Base-by-base conservation (phyloP, 2,329 filamentous ascomycete genomes). In the Fusarium sororula region DNA sequence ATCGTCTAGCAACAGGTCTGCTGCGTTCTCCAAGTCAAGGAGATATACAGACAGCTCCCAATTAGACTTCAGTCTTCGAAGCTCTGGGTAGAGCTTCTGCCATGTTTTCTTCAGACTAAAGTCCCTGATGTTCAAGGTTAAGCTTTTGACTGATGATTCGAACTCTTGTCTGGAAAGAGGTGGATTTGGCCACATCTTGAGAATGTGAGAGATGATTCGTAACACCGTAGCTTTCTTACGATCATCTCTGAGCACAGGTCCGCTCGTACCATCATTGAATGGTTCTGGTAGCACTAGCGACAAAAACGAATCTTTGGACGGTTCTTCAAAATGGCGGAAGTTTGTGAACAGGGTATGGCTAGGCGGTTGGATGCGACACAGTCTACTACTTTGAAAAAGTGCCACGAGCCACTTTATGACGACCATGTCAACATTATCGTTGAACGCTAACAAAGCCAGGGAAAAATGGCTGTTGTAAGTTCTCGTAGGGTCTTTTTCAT, bases 401-500 rank as follows among this genome's bases (percentile, higher is more conserved):
- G 66, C 64, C 8, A 70, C 67, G 4, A 79, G 47, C 39, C 70
- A 71, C 3, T 18, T 37, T 1, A 78, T 22, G 8, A 73, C 12
- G 0, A 20, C 50, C 39, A 73, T 61, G 9, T 75, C 30, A 17
- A 24, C 11, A 2, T 65, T 14, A 0, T 24, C 32, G 18, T 56
- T 12, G 30, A 77, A 77, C 0, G 69, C 57, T 4, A 72, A 47
- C 7, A 78, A 14, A 14, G 61, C 65, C 0, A 79, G 37, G 3
- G 30, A 37, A 18, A 74, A 71, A 14, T 65, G 22, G 1, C 7
- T 24, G 7, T 73, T 64, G 20, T 59, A 78, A 58, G n/a, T 44
- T 39, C 18, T 26, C 13, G 17, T 37, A 1, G 14, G 6, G 24
- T 6, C 32, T 24, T 30, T 58, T 20, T 50, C 4, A n/a, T 20